Conservation (phyloP, 805 yeast genomes). For the Pichia nakasei region DNA sequence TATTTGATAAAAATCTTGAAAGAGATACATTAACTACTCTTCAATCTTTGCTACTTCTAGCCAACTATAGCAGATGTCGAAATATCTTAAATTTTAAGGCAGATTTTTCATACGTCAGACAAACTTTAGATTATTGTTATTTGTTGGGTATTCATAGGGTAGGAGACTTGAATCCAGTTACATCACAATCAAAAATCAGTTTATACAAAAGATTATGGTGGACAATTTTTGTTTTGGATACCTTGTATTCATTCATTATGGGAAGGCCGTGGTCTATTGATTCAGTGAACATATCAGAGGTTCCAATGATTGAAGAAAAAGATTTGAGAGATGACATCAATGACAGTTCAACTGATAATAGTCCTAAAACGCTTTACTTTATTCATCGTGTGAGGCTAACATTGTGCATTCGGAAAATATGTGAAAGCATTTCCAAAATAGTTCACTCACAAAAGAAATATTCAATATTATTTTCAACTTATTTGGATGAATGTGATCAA, state of each 20-base stretch:
- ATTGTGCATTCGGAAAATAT: conserved; percentile 56
- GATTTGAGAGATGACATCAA: conserved; percentile 56
- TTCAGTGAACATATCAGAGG: conserved; percentile 55
- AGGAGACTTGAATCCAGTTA: conserved; percentile 15
- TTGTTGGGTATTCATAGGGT: conserved; percentile 64
- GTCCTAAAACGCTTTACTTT: conserved; percentile 44
- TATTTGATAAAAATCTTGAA: conserved; percentile 64
- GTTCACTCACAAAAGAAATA: conserved; percentile 22
- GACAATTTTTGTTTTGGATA: conserved; percentile 61
- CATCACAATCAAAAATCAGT: neutral
- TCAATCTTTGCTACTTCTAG: conserved; percentile 54
- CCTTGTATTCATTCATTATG: conserved; percentile 54
- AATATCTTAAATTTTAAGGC: conserved; percentile 58
- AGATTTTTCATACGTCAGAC: conserved; percentile 54
- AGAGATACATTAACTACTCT: conserved; percentile 52
- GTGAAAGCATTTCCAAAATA: conserved; percentile 9
- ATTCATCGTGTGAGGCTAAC: conserved; percentile 55
- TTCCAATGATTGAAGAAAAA: conserved; percentile 57
- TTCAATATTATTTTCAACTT: conserved; percentile 7
- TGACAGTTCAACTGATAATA: conserved; percentile 25
- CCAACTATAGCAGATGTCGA: conserved; percentile 60
- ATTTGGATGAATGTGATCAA: conserved; percentile 59
- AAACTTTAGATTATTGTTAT: conserved; percentile 63
- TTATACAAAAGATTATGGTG: conserved; percentile 70
- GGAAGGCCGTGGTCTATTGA: conserved; percentile 68